phyloP scores from a whole-genome alignment of 1,139 yeast species.

The Lodderomyces orthopsilosis region DNA sequence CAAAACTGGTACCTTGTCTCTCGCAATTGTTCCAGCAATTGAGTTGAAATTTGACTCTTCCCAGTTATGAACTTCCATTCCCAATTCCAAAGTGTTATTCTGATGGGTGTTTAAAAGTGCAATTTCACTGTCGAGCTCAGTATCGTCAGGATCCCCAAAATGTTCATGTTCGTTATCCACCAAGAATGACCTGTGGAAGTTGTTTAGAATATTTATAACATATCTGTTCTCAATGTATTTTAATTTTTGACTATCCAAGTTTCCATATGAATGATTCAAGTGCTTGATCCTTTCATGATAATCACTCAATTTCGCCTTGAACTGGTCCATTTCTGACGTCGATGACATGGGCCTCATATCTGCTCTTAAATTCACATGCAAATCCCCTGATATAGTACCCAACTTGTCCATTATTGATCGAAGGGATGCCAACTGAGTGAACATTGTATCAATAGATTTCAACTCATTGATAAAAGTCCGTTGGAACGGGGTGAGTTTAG shows the following conservation, averaged over 20 bases:
- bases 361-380: constrained; percentile 23
- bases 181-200: constrained; percentile 23
- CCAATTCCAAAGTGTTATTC: constrained; percentile 28
- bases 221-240: constrained; percentile 33
- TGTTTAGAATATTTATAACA: constrained; percentile 30
- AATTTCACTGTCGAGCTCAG: constrained; percentile 31
- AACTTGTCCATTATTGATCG: constrained; percentile 37
- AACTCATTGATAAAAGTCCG: constrained; percentile 83
- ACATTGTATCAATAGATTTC: constrained; percentile 46
- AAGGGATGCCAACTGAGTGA: constrained; percentile 28
- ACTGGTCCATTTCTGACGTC: constrained; percentile 31
- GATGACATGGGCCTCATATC: constrained; percentile 29
- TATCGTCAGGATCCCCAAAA: constrained; percentile 17
- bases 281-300: constrained; percentile 31
- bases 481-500: constrained; percentile 76
- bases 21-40: constrained; percentile 48
- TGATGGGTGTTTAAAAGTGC: constrained; percentile 29
- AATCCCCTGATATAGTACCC: constrained; percentile 25
- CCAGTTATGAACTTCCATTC: constrained; percentile 21
- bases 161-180: constrained; percentile 13
- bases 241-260: constrained; percentile 21
- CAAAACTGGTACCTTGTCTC: constrained; percentile 44
- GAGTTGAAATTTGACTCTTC: constrained; percentile 54
- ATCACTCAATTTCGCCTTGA: constrained; percentile 20
- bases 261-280: constrained; percentile 29